Evolutionary conservation across 2,329 filamentous ascomycete species (phyloP).

Genomic region (Neoscytalidium dimidiatum): DNA sequence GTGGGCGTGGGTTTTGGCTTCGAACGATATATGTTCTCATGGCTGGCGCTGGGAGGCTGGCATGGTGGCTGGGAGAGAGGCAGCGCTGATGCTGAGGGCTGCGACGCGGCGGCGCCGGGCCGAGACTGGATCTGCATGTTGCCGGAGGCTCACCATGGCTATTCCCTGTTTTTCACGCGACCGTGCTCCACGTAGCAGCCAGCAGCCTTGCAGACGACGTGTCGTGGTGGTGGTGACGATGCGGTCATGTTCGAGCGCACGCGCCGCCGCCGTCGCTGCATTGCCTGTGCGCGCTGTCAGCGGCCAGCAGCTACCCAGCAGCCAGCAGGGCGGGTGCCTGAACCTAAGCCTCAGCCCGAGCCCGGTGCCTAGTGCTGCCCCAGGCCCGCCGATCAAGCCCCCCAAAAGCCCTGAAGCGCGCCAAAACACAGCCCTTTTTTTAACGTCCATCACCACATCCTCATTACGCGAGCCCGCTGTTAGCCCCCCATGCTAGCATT

Average conservation of each 20-base stretch:
- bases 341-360: not conserved
- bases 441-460: not conserved
- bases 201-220: not conserved
- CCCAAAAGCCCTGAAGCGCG: not conserved
- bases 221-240: slow-evolving; percentile 6
- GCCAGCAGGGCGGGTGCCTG: not conserved
- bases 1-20: not conserved
- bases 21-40: slow-evolving; percentile 7
- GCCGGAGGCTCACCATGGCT: slow-evolving; percentile 2
- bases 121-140: not conserved
- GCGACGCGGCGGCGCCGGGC: slow-evolving; percentile 10
- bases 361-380: too few species aligned
- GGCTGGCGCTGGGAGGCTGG: slow-evolving; percentile 14
- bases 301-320: too few species aligned
- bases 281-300: not conserved
- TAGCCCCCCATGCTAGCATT: not conserved
- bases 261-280: not conserved
- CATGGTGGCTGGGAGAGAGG: slow-evolving; percentile 13
- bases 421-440: not conserved
- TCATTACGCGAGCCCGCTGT: too few species aligned
- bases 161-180: slow-evolving; percentile 15
- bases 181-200: slow-evolving; percentile 7
- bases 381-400: not conserved
- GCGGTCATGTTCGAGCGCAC: slow-evolving; percentile 2
- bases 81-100: not conserved